Percentiles rank a stretch among this genome's conserved stretches.
Evolutionary conservation across 2,329 filamentous ascomycete species (phyloP).

Genomic region (Aurifilum marmelostoma): DNA sequence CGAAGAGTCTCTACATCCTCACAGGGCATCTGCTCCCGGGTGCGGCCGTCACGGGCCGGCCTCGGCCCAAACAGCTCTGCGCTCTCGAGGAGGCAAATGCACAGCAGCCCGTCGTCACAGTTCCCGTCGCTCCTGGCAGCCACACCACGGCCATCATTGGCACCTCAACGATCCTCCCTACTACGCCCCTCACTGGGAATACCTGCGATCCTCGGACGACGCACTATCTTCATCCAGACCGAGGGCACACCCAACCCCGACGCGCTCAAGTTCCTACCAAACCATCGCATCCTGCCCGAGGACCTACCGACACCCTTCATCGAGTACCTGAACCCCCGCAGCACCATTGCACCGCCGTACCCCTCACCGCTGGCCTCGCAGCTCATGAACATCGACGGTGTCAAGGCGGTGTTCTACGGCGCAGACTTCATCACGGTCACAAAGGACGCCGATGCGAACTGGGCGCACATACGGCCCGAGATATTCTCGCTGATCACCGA

Average conservation of each 20-base stretch:
- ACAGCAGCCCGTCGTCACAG: constrained; percentile 31
- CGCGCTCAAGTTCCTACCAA: constrained; percentile 94
- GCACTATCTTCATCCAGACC: constrained; percentile 97
- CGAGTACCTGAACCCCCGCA: constrained; percentile 88
- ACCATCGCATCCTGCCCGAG: constrained; percentile 81
- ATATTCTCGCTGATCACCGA: constrained; percentile 95
- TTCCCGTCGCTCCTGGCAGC: constrained; percentile 33
- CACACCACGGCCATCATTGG: constrained; percentile 34
- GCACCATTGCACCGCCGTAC: constrained; percentile 85
- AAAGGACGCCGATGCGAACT: constrained; percentile 84
- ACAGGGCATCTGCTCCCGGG: constrained; percentile 26
- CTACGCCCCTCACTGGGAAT: constrained; percentile 26
- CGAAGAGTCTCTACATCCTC: constrained; percentile 19
- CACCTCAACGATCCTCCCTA: constrained; percentile 19
- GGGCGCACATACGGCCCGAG: constrained; percentile 94
- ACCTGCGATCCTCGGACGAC: constrained; percentile 44
- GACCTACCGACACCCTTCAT: constrained; percentile 75
- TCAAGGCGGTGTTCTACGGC: constrained; percentile 94
- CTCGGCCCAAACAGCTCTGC: constrained; percentile 31
- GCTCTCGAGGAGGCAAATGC: constrained; percentile 37
- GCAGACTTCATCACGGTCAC: constrained; percentile 96
- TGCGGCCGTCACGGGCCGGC: constrained; percentile 27
- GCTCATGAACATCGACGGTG: constrained; percentile 90
- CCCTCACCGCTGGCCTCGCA: constrained; percentile 89
- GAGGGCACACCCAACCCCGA: constrained; percentile 94